Evolutionary conservation across 768 basidiomycete species (phyloP).

Genomic region (Boletellus sp.): DNA sequence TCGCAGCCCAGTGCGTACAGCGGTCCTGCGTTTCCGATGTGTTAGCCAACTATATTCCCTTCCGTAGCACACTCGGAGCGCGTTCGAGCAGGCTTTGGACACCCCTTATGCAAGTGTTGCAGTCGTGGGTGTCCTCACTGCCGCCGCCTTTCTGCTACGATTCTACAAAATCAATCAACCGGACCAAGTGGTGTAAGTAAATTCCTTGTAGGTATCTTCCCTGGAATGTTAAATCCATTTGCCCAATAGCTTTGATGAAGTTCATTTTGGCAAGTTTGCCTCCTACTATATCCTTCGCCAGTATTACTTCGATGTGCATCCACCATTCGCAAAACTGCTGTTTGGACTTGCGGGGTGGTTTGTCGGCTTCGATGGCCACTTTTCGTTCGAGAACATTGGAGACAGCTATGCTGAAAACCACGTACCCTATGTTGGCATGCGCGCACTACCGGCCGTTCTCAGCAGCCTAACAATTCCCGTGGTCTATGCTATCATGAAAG

Average conservation of each 20-base stretch:
- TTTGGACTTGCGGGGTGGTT: constrained; percentile 95
- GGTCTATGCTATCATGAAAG: constrained; percentile 96
- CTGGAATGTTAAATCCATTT: constrained; percentile 5
- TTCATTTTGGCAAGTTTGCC: constrained; percentile 98
- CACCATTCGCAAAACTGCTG: constrained; percentile 93
- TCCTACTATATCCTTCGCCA: constrained; percentile 88
- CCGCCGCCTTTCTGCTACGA: constrained; percentile 75
- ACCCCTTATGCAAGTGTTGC: constrained; percentile 57
- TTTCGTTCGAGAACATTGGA: constrained; percentile 92
- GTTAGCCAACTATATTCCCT: constrained; percentile 9
- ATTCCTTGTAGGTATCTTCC: neutral
- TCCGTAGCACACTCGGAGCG: constrained; percentile 55
- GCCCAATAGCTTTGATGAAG: constrained; percentile 81
- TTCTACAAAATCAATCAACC: constrained; percentile 95
- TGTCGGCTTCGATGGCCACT: constrained; percentile 92
- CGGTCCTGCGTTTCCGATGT: neutral
- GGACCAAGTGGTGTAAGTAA: constrained; percentile 86
- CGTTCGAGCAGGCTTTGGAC: constrained; percentile 60
- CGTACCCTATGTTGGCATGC: constrained; percentile 93
- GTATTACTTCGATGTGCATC: constrained; percentile 99
- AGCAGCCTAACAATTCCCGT: constrained; percentile 88
- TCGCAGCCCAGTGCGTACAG: constrained; percentile 44
- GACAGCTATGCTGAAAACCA: constrained; percentile 84
- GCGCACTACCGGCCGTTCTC: constrained; percentile 87
- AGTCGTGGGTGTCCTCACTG: constrained; percentile 62